Evolutionary conservation across 2,329 filamentous ascomycete genomes (phyloP).

Genomic region (Aureobasidium mangrovei): DNA sequence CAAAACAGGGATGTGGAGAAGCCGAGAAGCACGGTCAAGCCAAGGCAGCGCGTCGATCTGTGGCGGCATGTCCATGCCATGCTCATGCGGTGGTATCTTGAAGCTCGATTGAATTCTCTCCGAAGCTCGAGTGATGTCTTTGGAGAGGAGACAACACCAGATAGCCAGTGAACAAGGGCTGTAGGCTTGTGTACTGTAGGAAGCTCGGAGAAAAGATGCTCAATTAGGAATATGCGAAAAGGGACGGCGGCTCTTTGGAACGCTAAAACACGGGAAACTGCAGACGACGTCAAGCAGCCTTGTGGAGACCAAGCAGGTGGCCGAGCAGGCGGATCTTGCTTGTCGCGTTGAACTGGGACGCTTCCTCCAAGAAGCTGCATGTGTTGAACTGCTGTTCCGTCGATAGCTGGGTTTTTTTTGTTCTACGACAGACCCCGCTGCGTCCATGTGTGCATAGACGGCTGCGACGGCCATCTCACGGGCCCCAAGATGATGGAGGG

Average conservation of each 20-base stretch:
- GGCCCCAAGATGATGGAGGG: slow-evolving; percentile 14
- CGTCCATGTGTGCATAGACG: slow-evolving; percentile 3
- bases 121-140: too few relatives aligned
- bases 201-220: too few relatives aligned
- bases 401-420: background rate
- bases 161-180: too few relatives aligned
- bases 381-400: background rate
- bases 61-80: background rate
- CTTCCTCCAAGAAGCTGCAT: background rate
- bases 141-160: too few relatives aligned
- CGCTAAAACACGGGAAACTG: background rate
- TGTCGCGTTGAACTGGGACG: slow-evolving; percentile 7
- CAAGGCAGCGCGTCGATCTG: background rate
- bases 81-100: too few relatives aligned
- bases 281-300: background rate
- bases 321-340: too few relatives aligned
- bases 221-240: too few relatives aligned
- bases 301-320: background rate
- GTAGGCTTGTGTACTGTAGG: too few relatives aligned
- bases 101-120: too few relatives aligned
- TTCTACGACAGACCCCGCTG: background rate
- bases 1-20: background rate
- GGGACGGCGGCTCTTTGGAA: background rate
- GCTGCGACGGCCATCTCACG: slow-evolving; percentile 5
- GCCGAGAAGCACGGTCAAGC: background rate